Percentiles rank a stretch among this genome's conserved stretches.
These are phyloP conservation scores for Leishmania major DNA, from an alignment of 208 protist species.

Conservation along the genomic window DNA sequence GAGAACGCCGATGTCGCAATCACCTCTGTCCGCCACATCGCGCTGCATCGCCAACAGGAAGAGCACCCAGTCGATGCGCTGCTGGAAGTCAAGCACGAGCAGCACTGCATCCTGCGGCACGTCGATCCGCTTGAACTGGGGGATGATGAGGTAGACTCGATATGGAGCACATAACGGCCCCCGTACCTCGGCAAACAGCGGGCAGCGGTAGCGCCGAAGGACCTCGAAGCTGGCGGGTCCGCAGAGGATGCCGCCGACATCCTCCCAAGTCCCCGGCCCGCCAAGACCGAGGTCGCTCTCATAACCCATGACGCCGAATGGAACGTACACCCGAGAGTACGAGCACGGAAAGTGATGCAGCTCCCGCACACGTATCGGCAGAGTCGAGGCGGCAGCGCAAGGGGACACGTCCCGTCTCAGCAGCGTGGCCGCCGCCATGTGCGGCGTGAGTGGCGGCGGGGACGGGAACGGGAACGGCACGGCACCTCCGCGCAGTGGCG, in stretches of 20 bases:
- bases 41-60: constrained; percentile 46
- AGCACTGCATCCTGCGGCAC: constrained; percentile 41
- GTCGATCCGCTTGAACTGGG: constrained; percentile 33
- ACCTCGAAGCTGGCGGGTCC: constrained; percentile 53
- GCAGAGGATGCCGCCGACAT: constrained; percentile 54
- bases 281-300: constrained; percentile 38
- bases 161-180: constrained; percentile 32
- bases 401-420: background rate
- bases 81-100: constrained; percentile 70
- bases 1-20: background rate
- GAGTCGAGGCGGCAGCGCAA: background rate
- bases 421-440: background rate
- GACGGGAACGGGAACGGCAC: background rate
- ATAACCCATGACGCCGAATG: constrained; percentile 48
- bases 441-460: background rate
- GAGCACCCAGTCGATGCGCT: constrained; percentile 50
- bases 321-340: constrained; percentile 42
- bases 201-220: constrained; percentile 57
- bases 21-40: background rate
- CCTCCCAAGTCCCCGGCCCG: constrained; percentile 42
- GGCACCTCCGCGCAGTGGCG: background rate
- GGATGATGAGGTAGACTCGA: constrained; percentile 56
- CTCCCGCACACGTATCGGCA: constrained; percentile 39
- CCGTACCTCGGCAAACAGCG: constrained; percentile 44
- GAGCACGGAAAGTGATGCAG: constrained; percentile 60